A percentile compares a stretch with the other conserved stretches of the same genome.
These are phyloP conservation scores for Fomitiporia mediterranea DNA, from an alignment of 1,284 basidiomycete genomes.

Conservation along the genomic window DNA sequence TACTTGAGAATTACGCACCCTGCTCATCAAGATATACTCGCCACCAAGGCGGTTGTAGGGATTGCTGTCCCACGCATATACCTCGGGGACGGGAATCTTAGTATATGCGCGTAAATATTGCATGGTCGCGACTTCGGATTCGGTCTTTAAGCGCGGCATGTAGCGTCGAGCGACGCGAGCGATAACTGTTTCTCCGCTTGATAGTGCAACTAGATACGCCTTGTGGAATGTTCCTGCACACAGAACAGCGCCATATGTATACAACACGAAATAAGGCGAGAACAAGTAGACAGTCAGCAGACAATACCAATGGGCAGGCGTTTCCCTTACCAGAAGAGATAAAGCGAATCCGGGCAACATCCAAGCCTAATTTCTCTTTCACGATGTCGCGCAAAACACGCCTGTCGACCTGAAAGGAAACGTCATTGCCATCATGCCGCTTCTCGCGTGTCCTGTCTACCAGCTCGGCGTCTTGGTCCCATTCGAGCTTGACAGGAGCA, in stretches of 20 bases:
- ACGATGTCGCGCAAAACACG: slow-evolving; percentile 48
- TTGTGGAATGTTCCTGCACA: slow-evolving; percentile 73
- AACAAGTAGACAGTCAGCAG: neutral
- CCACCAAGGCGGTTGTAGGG: slow-evolving; percentile 78
- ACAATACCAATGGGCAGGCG: slow-evolving; percentile 3
- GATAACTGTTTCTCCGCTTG: slow-evolving; percentile 46
- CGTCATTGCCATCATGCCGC: slow-evolving; percentile 11
- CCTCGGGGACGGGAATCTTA: slow-evolving; percentile 62
- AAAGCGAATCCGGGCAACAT: slow-evolving; percentile 66
- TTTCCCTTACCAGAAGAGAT: slow-evolving; percentile 65
- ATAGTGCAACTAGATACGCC: slow-evolving; percentile 70
- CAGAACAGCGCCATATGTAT: too few relatives aligned
- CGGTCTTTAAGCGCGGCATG: slow-evolving; percentile 78
- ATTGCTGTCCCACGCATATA: slow-evolving; percentile 73
- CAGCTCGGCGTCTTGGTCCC: slow-evolving; percentile 16
- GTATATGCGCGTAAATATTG: slow-evolving; percentile 66
- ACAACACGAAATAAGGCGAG: slow-evolving; percentile 17
- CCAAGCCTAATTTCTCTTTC: slow-evolving; percentile 56
- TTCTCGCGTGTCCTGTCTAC: slow-evolving; percentile 16
- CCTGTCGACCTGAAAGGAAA: slow-evolving; percentile 16
- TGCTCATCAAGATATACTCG: slow-evolving; percentile 80
- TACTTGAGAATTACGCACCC: slow-evolving; percentile 41
- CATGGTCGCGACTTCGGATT: slow-evolving; percentile 79
- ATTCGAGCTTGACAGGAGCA: slow-evolving; percentile 11
- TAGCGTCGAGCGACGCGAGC: slow-evolving; percentile 75